Conservation (phyloP, 257 asterid genomes). For the Jacaranda copaia region DNA sequence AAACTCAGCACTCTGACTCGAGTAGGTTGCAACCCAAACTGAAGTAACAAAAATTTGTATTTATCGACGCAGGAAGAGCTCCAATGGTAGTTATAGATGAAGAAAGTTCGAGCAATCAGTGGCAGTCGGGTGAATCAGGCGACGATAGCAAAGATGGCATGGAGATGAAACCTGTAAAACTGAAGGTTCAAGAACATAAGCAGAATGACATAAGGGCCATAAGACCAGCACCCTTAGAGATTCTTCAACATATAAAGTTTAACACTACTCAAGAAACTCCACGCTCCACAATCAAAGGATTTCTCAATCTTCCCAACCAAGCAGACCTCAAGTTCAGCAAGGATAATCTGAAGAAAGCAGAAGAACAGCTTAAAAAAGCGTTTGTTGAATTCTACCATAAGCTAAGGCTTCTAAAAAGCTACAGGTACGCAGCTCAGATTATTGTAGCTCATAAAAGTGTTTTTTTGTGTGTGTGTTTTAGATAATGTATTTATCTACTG, state of each 20-base stretch:
- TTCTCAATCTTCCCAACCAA: constrained; percentile 46
- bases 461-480: neutral
- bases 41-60: neutral
- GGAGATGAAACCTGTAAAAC: constrained; percentile 31
- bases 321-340: constrained; percentile 51
- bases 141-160: constrained; percentile 20
- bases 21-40: too few species aligned
- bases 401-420: constrained; percentile 58
- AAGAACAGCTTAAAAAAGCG: constrained; percentile 53
- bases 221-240: constrained; percentile 46
- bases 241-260: constrained; percentile 50
- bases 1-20: too few species aligned
- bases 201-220: constrained; percentile 7
- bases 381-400: constrained; percentile 56
- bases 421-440: constrained; percentile 38
- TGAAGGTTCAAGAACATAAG: constrained; percentile 27
- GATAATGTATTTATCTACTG: constrained; percentile 3
- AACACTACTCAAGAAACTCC: constrained; percentile 48
- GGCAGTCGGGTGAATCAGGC: constrained; percentile 19
- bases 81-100: constrained; percentile 49
- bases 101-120: constrained; percentile 28
- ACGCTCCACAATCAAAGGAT: constrained; percentile 49
- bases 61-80: constrained; percentile 40
- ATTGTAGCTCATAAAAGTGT: neutral
- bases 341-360: constrained; percentile 55